These are phyloP conservation scores for Lenwebbia sp. DNA, from an alignment of 345 rosid species.

Conservation along the genomic window DNA sequence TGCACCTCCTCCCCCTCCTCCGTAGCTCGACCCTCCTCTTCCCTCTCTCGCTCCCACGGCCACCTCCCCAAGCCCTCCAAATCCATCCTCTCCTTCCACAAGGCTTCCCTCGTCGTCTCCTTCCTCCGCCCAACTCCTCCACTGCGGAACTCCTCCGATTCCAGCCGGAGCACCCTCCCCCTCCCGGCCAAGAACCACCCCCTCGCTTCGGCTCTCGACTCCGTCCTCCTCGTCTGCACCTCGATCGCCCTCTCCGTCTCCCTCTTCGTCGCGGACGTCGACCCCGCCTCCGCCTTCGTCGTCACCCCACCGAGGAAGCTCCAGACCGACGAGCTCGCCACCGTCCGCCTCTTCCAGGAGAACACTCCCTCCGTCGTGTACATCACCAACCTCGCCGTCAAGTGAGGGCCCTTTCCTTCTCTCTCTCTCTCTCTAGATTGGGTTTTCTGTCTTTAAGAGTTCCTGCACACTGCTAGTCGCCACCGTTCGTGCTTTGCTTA, in stretches of 20 bases:
- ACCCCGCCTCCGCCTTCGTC: slow-evolving; percentile 61
- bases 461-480: neutral
- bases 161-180: neutral
- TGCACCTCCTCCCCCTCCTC: slow-evolving; percentile 27
- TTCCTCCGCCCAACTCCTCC: neutral
- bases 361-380: slow-evolving; percentile 96
- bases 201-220: slow-evolving; percentile 11
- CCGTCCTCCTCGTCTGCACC: slow-evolving; percentile 46
- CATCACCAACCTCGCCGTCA: slow-evolving; percentile 87
- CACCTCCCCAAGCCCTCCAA: neutral
- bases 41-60: slow-evolving; percentile 16
- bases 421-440: neutral
- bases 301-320: slow-evolving; percentile 55
- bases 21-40: slow-evolving; percentile 9
- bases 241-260: slow-evolving; percentile 64
- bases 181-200: neutral
- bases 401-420: slow-evolving; percentile 12
- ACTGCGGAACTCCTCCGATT: neutral
- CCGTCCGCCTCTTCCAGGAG: slow-evolving; percentile 84
- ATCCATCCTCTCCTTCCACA: slow-evolving; percentile 5
- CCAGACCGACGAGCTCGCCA: slow-evolving; percentile 82
- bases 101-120: slow-evolving; percentile 7
- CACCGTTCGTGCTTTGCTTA: neutral
- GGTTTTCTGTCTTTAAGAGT: neutral
- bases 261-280: slow-evolving; percentile 40